Conservation (phyloP, 352 stramenopile genomes). For the Elongisporangium undulatum region DNA sequence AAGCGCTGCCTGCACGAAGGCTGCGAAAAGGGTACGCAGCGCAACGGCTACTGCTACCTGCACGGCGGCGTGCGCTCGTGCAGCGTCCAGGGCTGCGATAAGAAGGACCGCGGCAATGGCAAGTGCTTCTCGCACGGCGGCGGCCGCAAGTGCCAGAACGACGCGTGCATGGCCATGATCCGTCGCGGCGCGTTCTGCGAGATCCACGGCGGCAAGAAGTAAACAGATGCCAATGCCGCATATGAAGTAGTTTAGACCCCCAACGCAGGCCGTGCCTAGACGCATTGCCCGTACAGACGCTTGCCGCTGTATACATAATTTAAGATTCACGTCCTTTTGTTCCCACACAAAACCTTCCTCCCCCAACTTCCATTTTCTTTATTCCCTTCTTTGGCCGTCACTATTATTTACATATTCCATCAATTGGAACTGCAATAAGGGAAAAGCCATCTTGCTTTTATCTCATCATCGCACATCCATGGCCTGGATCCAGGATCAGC, state of each 20-base stretch:
- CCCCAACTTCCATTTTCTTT: too few relatives aligned
- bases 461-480: not conserved
- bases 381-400: too few relatives aligned
- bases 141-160: conserved; percentile 61
- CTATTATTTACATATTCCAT: not conserved
- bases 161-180: conserved; percentile 63
- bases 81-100: conserved; percentile 60
- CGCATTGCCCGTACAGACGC: not conserved
- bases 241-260: not conserved
- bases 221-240: conserved; percentile 4
- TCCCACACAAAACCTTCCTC: not conserved
- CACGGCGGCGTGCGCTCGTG: conserved; percentile 76
- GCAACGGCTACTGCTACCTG: conserved; percentile 78
- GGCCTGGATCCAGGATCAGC: not conserved
- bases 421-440: not conserved
- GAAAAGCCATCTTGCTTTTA: not conserved
- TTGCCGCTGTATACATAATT: not conserved
- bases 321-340: not conserved
- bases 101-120: conserved; percentile 82
- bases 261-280: not conserved
- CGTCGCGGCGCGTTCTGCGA: conserved; percentile 62
- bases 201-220: conserved; percentile 32
- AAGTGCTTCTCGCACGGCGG: conserved; percentile 79
- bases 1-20: conserved; percentile 72
- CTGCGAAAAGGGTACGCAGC: conserved; percentile 75